Evolutionary conservation across 495 filamentous ascomycete genomes (phyloP).

Genomic region (Parathielavia hyrcaniae): DNA sequence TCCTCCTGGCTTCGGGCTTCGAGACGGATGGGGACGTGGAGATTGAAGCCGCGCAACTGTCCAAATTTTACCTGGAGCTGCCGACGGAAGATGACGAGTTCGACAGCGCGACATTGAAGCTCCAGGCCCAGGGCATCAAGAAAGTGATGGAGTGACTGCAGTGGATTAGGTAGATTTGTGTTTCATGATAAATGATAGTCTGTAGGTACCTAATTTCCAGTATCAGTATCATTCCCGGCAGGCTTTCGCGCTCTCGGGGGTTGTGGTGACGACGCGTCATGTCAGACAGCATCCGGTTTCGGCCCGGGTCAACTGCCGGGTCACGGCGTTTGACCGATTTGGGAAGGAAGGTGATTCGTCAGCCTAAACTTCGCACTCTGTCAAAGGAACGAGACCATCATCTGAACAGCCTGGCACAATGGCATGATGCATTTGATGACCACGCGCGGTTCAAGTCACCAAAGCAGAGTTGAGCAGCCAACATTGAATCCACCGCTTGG

Average conservation of each 20-base stretch:
- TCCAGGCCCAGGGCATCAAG: constrained; percentile 31
- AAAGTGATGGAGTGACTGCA: constrained; percentile 29
- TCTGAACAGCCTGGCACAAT: too few relatives aligned
- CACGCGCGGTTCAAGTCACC: background rate
- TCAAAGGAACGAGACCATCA: too few relatives aligned
- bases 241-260: background rate
- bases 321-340: background rate
- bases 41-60: constrained; percentile 31
- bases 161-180: background rate
- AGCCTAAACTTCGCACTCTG: too few relatives aligned
- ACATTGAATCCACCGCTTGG: background rate
- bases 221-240: too few relatives aligned
- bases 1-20: constrained; percentile 44
- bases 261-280: background rate
- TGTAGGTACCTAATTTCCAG: too few relatives aligned
- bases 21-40: constrained; percentile 36
- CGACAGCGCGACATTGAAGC: constrained; percentile 34
- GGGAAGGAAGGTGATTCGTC: too few relatives aligned
- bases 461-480: too few relatives aligned
- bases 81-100: constrained; percentile 41
- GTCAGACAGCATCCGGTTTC: background rate
- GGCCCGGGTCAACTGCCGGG: background rate
- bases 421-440: too few relatives aligned
- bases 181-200: too few relatives aligned
- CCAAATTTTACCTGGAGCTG: constrained; percentile 36